A percentile compares a stretch with the other conserved stretches of the same genome.
Evolutionary conservation across 345 rosid species (phyloP).

Genomic region (Camelina hispida): DNA sequence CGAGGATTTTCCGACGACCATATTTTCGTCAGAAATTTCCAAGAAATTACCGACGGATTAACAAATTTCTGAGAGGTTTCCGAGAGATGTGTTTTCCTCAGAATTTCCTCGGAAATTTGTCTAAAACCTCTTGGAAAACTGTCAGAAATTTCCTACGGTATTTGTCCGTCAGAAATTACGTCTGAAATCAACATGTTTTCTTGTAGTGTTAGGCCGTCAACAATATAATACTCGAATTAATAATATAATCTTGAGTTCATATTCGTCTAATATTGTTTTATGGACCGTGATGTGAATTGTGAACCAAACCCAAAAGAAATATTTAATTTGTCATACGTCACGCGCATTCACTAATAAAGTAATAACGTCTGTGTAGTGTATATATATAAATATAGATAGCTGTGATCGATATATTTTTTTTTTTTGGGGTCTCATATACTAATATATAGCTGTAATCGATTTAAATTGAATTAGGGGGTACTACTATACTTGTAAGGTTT

Average conservation of each 20-base stretch:
- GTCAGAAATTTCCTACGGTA: no score
- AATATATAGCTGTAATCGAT: constrained; percentile 27
- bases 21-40: no score
- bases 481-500: constrained; percentile 16
- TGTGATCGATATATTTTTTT: background rate
- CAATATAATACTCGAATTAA: background rate
- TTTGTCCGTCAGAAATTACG: no score
- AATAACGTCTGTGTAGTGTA: no score
- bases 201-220: background rate
- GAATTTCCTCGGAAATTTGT: no score
- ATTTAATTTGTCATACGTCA: background rate
- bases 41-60: no score
- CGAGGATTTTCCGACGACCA: no score
- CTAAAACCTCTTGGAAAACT: no score
- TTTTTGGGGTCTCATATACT: background rate
- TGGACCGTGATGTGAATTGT: constrained; percentile 37
- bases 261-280: constrained; percentile 6
- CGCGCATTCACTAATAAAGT: constrained; percentile 27
- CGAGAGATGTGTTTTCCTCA: no score
- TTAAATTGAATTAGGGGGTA: background rate
- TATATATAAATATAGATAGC: background rate
- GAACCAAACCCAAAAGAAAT: constrained; percentile 4
- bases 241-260: background rate
- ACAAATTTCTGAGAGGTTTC: no score
- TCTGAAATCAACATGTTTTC: no score